Conservation (phyloP, 2,329 filamentous ascomycete genomes). For the Ceratocystis colombiana region DNA sequence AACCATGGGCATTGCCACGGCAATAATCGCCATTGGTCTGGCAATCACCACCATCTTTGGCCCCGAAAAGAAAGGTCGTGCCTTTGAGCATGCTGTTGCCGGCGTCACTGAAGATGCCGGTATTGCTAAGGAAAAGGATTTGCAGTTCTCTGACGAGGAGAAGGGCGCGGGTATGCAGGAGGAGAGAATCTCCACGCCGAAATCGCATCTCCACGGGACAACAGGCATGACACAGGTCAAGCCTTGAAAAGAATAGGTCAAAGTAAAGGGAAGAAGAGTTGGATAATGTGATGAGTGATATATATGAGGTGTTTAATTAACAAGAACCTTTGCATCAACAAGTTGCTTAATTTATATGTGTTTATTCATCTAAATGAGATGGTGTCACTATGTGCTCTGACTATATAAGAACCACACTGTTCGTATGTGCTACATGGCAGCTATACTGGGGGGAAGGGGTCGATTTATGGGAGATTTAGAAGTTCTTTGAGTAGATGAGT, state of each 20-base stretch:
- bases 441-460: too few relatives aligned
- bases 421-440: too few relatives aligned
- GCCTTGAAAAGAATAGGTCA: neutral
- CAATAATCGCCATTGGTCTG: slow-evolving; percentile 64
- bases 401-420: too few relatives aligned
- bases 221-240: neutral
- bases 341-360: neutral
- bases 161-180: slow-evolving; percentile 18
- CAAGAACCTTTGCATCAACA: neutral
- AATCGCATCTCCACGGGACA: neutral
- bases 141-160: slow-evolving; percentile 23
- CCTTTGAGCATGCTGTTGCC: slow-evolving; percentile 52
- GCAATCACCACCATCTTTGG: slow-evolving; percentile 57
- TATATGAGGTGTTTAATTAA: neutral
- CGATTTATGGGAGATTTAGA: too few relatives aligned
- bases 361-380: too few relatives aligned
- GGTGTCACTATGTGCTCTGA: too few relatives aligned
- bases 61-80: slow-evolving; percentile 61
- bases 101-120: slow-evolving; percentile 29
- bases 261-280: neutral
- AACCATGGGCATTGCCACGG: slow-evolving; percentile 65
- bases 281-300: neutral
- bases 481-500: too few relatives aligned
- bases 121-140: slow-evolving; percentile 25
- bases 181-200: slow-evolving; percentile 9